Evolutionary conservation across 2,329 filamentous ascomycete species (phyloP), one percentile per base, ranked within the genome.

Genomic region (Colletotrichum scovillei): DNA sequence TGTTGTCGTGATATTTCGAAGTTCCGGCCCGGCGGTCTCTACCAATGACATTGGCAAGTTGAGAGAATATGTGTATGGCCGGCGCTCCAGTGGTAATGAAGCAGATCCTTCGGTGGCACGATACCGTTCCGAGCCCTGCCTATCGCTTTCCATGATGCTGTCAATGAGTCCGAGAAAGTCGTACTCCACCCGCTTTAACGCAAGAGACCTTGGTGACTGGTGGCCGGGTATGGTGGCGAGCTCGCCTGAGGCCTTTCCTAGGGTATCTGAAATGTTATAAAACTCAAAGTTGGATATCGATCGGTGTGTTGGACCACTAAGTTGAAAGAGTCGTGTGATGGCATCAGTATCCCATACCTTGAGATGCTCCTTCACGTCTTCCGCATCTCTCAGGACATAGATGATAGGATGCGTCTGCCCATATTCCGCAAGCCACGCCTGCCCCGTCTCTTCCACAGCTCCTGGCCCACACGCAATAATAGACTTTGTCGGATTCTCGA

Each of bases 251-350:
- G 46, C 46, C 14, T 58, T 46, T 22, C 60, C 73, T 66, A 38
- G 79, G 67, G n/a, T 77, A 78, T 94, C 92, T 1, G 92, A 92
- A 16, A 93, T 84, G 76, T 95, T 95, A 84, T 91, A 94, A 79
- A 94, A 95, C 78, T 95, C 93, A 74, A 93, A 89, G 76, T 94
- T 95, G 6, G 92, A 92, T 78, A 91, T 93, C 2, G 86, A 86
- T 63, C 92, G 86, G 76, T 93, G 90, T 12, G 92, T 88, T 1
- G 86, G 83, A 16, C 85, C 86, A 74, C 88, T 89, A 11, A 88
- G 86, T 26, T 87, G 85, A n/a, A 94, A 81, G 6, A 94, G 84
- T 62, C 88, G 88, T 55, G 86, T 83, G 2, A 92, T 85, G 75
- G 89, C 90, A 46, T 86, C 83, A 28, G 87, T 82, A 59, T 91